Percentiles rank a stretch among this genome's conserved stretches.
These are phyloP conservation scores for Massariosphaeria phaeospora DNA, from an alignment of 495 filamentous ascomycete species.

Conservation along the genomic window DNA sequence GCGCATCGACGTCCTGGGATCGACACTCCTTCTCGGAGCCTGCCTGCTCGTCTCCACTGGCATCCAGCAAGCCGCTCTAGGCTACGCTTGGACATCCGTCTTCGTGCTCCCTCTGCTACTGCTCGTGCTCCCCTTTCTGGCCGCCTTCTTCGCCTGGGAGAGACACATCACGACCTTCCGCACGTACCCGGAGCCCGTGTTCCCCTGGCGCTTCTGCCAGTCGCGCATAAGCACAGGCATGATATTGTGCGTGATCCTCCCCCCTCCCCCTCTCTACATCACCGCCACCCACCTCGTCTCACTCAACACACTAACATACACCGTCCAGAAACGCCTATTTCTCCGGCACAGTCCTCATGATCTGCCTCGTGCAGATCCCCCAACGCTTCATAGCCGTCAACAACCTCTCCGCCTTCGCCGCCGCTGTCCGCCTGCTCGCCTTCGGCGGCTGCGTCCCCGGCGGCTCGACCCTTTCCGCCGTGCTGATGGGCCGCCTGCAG, in stretches of 20 bases:
- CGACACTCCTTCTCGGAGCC: slow-evolving; percentile 8
- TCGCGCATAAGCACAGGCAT: neutral
- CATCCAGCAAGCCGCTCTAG: slow-evolving; percentile 20
- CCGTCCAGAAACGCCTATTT: neutral
- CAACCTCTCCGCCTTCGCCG: neutral
- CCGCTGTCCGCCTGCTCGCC: slow-evolving; percentile 1
- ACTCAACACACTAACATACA: neutral
- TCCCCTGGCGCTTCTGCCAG: slow-evolving; percentile 25
- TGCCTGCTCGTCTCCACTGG: slow-evolving; percentile 21
- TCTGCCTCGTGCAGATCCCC: slow-evolving; percentile 3
- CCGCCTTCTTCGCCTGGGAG: slow-evolving; percentile 12
- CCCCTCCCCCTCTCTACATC: no score
- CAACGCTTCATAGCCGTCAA: slow-evolving; percentile 9
- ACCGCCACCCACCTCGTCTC: neutral
- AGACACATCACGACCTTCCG: slow-evolving; percentile 5
- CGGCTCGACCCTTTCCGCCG: neutral
- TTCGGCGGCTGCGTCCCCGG: neutral
- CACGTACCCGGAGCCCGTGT: slow-evolving; percentile 4
- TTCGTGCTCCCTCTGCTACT: slow-evolving; percentile 15
- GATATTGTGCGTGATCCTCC: slow-evolving; percentile 15
- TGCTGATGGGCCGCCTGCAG: neutral
- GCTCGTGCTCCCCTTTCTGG: neutral
- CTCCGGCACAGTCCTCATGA: neutral
- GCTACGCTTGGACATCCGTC: slow-evolving; percentile 2
- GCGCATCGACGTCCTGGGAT: slow-evolving; percentile 22